Base-by-base conservation (phyloP, 2,329 filamentous ascomycete species). In the Diplodia scrobiculata region DNA sequence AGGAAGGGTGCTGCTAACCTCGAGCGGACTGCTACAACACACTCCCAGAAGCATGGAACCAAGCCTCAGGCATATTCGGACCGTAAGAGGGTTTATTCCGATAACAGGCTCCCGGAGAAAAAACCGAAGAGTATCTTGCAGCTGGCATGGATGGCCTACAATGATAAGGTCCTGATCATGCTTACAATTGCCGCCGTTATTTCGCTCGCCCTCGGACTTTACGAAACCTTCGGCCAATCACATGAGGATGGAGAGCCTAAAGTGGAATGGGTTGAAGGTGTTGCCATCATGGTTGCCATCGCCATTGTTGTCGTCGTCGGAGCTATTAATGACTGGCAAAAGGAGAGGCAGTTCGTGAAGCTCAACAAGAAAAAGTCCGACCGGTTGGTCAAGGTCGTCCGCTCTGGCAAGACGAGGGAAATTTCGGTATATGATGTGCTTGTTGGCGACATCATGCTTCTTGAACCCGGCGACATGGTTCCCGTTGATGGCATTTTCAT, bases 241-340 rank as follows among this genome's bases (percentile, higher is more conserved):
- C 79, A 80, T 54, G 70, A 71, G 1, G 77, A 79, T 3, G 79
- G 77, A 2, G 73, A 77, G 0, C 79, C 82, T 1, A 79, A 84
- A 41, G 87, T 91, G 13, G 88, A 92, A 75, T 94, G 91, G 91
- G 88, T 92, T 5, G 91, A 94, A 76, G 90, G 90, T 69, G 87
- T 92, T 11, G 90, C 91, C 7, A 92, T 93, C 69, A 87, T 92
- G 51, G 84, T 89, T 25, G 91, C 90, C 60, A 91, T 93, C 68
- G 74, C 89, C 17, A 88, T 93, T 69, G 91, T 93, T 54, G 88
- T 92, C 3, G 76, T 89, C 21, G 90, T 91, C 21, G 90, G 89
- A 68, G 90, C 90, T n/a, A 79, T 88, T 38, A 93, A 92, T 70
- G 91, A 93, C 73, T 93, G 87, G 84, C 90, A 93, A 72, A 92